phyloP scores from a whole-genome alignment of 768 basidiomycete genomes.

The Tylopilus intermedius region DNA sequence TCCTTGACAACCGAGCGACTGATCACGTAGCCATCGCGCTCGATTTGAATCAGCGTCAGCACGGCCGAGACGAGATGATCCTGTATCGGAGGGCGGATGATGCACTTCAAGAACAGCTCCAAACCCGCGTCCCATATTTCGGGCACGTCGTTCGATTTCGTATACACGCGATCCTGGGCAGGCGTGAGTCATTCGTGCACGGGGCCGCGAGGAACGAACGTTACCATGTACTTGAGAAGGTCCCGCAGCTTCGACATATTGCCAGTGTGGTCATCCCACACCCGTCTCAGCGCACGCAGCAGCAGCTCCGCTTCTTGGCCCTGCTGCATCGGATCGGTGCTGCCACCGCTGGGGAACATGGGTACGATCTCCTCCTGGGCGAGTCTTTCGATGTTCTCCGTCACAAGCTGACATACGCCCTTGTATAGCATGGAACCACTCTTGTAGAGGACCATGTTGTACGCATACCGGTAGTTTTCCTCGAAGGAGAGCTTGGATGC shows the following conservation, averaged over 20 bases:
- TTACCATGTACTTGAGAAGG: constrained; percentile 93
- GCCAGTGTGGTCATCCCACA: constrained; percentile 92
- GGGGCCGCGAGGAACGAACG: constrained; percentile 14
- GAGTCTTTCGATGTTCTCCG: constrained; percentile 76
- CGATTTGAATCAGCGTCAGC: constrained; percentile 80
- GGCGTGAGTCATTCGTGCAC: constrained; percentile 11
- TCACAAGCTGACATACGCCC: constrained; percentile 73
- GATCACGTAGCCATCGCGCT: constrained; percentile 87
- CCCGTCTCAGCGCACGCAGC: constrained; percentile 72
- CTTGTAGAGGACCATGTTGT: constrained; percentile 89
- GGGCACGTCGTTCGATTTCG: constrained; percentile 67
- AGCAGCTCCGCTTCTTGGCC: constrained; percentile 82
- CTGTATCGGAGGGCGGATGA: constrained; percentile 77
- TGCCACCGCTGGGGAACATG: constrained; percentile 70
- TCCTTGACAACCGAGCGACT: constrained; percentile 88
- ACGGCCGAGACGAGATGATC: constrained; percentile 79
- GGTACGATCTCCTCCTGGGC: constrained; percentile 75
- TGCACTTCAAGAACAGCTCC: constrained; percentile 75
- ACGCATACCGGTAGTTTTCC: constrained; percentile 90
- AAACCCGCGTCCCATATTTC: constrained; percentile 79
- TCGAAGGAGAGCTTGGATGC: constrained; percentile 85
- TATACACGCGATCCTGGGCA: constrained; percentile 84
- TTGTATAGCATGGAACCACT: constrained; percentile 82
- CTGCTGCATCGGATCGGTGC: constrained; percentile 64
- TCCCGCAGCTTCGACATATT: constrained; percentile 87